Evolutionary conservation across 106 monocot genomes (phyloP).

Genomic region (Apostasia ramifera): DNA sequence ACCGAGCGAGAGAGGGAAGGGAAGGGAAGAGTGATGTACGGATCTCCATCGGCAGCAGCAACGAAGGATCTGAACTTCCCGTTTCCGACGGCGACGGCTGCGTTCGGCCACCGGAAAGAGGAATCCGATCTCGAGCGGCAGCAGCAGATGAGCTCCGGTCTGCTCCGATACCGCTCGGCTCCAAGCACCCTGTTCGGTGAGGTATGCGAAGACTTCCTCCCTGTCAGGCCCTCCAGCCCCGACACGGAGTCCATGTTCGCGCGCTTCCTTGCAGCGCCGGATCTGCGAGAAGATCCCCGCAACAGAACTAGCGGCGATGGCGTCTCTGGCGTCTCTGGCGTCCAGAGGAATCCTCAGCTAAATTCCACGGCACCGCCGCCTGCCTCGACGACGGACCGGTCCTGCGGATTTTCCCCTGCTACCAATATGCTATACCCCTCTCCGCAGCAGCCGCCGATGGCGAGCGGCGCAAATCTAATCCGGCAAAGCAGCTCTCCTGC

Average conservation of each 20-base stretch:
- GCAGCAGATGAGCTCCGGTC: conserved; percentile 45
- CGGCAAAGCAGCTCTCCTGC: conserved; percentile 63
- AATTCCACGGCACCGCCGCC: conserved; percentile 4
- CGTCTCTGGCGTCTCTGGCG: conserved; percentile 5
- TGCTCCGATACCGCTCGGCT: conserved; percentile 86
- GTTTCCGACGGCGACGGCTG: conserved; percentile 17
- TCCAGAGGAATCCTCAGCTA: background rate
- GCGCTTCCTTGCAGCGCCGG: conserved; percentile 45
- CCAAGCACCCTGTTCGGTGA: conserved; percentile 76
- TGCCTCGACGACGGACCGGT: background rate
- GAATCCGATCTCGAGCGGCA: conserved; percentile 40
- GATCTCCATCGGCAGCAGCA: conserved; percentile 31
- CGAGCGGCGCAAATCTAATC: conserved; percentile 20
- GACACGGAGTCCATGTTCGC: conserved; percentile 71
- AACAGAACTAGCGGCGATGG: conserved; percentile 15
- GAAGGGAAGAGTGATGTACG: conserved; percentile 35
- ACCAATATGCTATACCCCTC: conserved; percentile 55
- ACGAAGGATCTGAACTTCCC: conserved; percentile 54
- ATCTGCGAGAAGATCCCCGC: conserved; percentile 33
- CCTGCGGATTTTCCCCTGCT: conserved; percentile 14
- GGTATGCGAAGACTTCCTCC: conserved; percentile 60
- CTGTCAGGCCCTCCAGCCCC: conserved; percentile 43
- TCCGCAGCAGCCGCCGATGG: conserved; percentile 35
- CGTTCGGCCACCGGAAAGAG: conserved; percentile 31
- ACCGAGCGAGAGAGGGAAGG: background rate